Conservation (phyloP, 2,329 filamentous ascomycete species). For the Penicillium olsonii region DNA sequence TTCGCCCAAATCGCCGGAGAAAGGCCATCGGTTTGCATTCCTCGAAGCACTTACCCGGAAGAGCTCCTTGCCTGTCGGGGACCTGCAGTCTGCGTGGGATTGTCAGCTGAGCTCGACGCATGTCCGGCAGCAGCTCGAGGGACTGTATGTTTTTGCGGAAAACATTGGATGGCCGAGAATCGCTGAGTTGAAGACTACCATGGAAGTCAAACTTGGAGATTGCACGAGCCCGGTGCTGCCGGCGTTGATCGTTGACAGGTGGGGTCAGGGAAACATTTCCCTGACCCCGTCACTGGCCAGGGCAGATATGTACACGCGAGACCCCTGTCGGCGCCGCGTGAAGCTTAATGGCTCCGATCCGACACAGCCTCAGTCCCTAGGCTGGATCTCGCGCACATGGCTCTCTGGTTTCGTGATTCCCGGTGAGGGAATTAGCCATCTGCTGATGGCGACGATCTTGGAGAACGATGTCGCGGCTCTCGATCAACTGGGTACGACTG, state of each 20-base stretch:
- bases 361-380: slow-evolving; percentile 39
- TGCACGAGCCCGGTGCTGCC: slow-evolving; percentile 13
- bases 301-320: slow-evolving; percentile 35
- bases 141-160: slow-evolving; percentile 54
- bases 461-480: slow-evolving; percentile 57
- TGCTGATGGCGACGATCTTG: slow-evolving; percentile 58
- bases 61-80: slow-evolving; percentile 12
- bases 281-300: slow-evolving; percentile 13
- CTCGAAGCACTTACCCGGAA: slow-evolving; percentile 28
- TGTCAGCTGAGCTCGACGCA: slow-evolving; percentile 40
- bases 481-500: slow-evolving; percentile 50
- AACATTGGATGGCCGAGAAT: slow-evolving; percentile 52
- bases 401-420: slow-evolving; percentile 57
- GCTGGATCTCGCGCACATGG: slow-evolving; percentile 59
- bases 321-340: slow-evolving; percentile 29
- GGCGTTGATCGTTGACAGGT: slow-evolving; percentile 9
- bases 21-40: slow-evolving; percentile 22
- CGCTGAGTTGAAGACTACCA: slow-evolving; percentile 37
- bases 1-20: slow-evolving; percentile 12
- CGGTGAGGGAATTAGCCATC: slow-evolving; percentile 54
- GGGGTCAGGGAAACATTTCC: slow-evolving; percentile 11
- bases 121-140: slow-evolving; percentile 49
- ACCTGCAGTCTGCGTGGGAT: slow-evolving; percentile 33
- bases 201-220: slow-evolving; percentile 39
- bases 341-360: slow-evolving; percentile 26